Evolutionary conservation across 306 rosid species (phyloP).

Genomic region (Potentilla sterilis): DNA sequence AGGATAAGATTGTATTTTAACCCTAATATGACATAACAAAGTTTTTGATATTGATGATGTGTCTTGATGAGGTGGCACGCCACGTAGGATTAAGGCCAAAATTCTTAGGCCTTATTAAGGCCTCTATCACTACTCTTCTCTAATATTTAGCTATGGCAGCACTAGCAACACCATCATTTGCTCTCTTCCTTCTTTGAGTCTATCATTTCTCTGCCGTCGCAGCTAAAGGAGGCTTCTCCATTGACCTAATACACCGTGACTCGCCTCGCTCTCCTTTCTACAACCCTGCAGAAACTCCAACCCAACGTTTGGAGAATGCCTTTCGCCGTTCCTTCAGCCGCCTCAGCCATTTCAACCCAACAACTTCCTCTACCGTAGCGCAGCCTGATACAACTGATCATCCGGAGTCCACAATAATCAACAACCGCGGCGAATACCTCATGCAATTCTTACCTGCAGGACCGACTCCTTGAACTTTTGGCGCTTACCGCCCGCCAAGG

Average conservation of each 20-base stretch:
- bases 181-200: background rate
- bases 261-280: slow-evolving; percentile 48
- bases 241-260: slow-evolving; percentile 53
- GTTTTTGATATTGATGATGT: too few species aligned
- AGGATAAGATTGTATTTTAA: too few species aligned
- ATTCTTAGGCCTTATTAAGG: too few species aligned
- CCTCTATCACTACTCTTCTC: too few species aligned
- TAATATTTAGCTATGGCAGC: slow-evolving; percentile 15
- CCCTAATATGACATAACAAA: too few species aligned
- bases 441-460: too few species aligned
- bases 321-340: slow-evolving; percentile 34
- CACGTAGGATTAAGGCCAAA: too few species aligned
- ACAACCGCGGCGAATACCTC: slow-evolving; percentile 32
- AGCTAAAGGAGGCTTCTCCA: slow-evolving; percentile 24
- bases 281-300: slow-evolving; percentile 24
- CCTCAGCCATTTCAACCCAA: background rate
- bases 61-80: too few species aligned
- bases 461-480: too few species aligned
- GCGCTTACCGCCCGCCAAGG: too few species aligned
- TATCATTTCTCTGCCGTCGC: background rate
- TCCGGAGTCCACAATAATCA: background rate
- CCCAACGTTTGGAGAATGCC: slow-evolving; percentile 27
- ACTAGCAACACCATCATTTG: background rate
- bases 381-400: background rate
- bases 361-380: background rate